Evolutionary conservation across 352 stramenopile species (phyloP).

Genomic region (Phytophthora ramorum): DNA sequence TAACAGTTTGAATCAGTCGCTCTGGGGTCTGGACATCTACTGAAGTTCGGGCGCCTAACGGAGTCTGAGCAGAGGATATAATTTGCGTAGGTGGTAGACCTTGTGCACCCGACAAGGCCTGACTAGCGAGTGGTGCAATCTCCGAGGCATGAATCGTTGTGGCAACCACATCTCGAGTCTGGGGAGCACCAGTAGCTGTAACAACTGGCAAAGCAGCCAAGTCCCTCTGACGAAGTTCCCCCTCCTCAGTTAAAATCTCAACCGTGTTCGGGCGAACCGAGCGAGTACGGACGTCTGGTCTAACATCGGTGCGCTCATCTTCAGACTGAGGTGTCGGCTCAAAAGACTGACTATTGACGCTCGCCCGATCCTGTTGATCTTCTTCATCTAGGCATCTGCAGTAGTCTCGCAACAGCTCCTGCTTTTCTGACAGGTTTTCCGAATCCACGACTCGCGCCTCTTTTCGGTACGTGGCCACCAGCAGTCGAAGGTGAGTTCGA

Average conservation of each 20-base stretch:
- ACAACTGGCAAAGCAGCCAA: not conserved
- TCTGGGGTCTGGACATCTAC: not conserved
- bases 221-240: not conserved
- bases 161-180: not conserved
- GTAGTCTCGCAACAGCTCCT: conserved; percentile 22
- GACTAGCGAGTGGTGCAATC: not conserved
- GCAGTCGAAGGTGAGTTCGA: conserved; percentile 18
- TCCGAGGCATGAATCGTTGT: not conserved
- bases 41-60: not conserved
- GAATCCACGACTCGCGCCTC: conserved; percentile 2
- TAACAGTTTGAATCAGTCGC: not conserved
- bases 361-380: not conserved
- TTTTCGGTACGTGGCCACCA: conserved; percentile 17
- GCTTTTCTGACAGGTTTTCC: conserved; percentile 17
- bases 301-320: not conserved
- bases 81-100: not conserved
- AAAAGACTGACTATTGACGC: conserved; percentile 6
- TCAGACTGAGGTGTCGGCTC: not conserved
- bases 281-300: not conserved
- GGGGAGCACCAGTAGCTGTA: not conserved
- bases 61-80: not conserved
- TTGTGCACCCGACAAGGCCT: not conserved
- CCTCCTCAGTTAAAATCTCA: not conserved
- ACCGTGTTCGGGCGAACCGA: not conserved
- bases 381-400: conserved; percentile 20